phyloP scores from a whole-genome alignment of 768 basidiomycete species.

The Agrocybe praecox region DNA sequence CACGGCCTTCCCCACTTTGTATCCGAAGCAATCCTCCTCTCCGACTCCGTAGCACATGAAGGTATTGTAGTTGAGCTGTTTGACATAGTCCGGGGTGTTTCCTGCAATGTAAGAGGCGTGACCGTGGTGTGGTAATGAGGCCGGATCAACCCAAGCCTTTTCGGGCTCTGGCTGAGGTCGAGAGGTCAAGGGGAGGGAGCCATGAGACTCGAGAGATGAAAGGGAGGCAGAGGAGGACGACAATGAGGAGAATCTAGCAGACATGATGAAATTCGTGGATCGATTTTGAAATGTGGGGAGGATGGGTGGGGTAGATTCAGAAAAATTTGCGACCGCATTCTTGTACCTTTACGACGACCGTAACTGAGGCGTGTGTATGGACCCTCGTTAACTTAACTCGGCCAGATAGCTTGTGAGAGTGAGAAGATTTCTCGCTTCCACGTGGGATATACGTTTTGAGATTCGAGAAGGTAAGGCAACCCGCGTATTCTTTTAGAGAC shows the following conservation, averaged over 20 bases:
- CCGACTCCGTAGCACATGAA: conserved; percentile 75
- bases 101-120: conserved; percentile 61
- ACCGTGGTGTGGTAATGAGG: conserved; percentile 57
- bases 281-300: conserved; percentile 12
- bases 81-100: conserved; percentile 62
- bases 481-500: conserved; percentile 27
- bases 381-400: conserved; percentile 27
- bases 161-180: conserved; percentile 17
- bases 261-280: conserved; percentile 23
- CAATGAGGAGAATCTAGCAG: conserved; percentile 33
- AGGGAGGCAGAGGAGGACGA: conserved; percentile 26
- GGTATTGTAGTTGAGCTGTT: conserved; percentile 69
- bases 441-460: conserved; percentile 28
- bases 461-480: conserved; percentile 20
- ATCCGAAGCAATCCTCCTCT: conserved; percentile 60
- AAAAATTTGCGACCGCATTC: conserved; percentile 6
- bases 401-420: conserved; percentile 24
- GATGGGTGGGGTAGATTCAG: conserved; percentile 9
- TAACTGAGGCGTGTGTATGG: conserved; percentile 20
- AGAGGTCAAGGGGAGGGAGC: conserved; percentile 23
- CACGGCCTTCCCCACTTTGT: conserved; percentile 60
- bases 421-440: conserved; percentile 17
- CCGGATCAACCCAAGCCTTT: conserved; percentile 68
- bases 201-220: conserved; percentile 26
- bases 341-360: conserved; percentile 15